Evolutionary conservation across 371 early-diverging fungal species (phyloP).

Genomic region (Apophysomyces ossiformis): DNA sequence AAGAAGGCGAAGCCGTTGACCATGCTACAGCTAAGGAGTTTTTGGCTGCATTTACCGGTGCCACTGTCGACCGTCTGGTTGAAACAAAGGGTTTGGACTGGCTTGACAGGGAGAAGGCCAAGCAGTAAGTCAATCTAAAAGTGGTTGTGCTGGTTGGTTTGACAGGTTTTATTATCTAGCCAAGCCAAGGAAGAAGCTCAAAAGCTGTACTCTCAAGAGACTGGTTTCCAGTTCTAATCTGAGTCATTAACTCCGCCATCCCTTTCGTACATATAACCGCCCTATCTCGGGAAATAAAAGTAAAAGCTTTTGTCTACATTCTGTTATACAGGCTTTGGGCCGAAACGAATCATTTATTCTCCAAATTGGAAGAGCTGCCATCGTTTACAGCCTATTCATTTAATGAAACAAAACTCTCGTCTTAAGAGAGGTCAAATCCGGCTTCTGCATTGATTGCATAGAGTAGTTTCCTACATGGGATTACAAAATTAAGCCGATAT

Average conservation of each 20-base stretch:
- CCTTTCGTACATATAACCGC: conserved; percentile 2
- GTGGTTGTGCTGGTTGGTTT: background rate
- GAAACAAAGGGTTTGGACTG: conserved; percentile 19
- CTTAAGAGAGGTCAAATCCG: conserved; percentile 88
- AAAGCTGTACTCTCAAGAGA: conserved; percentile 28
- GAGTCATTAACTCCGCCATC: too few relatives aligned
- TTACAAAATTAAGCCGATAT: background rate
- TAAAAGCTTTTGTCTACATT: background rate
- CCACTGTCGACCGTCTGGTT: conserved; percentile 30
- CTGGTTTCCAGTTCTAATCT: conserved; percentile 12
- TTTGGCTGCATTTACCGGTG: conserved; percentile 40
- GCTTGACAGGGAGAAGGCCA: conserved; percentile 14
- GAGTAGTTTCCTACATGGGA: conserved; percentile 69
- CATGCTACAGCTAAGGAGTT: conserved; percentile 46
- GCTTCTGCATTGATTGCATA: conserved; percentile 89
- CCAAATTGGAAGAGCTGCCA: too few relatives aligned
- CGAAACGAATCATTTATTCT: too few relatives aligned
- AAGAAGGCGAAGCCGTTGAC: conserved; percentile 17
- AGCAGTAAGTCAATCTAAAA: conserved; percentile 4
- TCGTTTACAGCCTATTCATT: too few relatives aligned
- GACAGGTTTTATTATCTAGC: background rate
- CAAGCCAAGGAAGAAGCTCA: conserved; percentile 38
- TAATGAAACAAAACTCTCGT: too few relatives aligned
- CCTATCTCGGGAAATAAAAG: too few relatives aligned
- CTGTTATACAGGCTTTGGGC: too few relatives aligned